Evolutionary conservation across 768 basidiomycete genomes (phyloP).

Genomic region (Lanmaoa rubissima): DNA sequence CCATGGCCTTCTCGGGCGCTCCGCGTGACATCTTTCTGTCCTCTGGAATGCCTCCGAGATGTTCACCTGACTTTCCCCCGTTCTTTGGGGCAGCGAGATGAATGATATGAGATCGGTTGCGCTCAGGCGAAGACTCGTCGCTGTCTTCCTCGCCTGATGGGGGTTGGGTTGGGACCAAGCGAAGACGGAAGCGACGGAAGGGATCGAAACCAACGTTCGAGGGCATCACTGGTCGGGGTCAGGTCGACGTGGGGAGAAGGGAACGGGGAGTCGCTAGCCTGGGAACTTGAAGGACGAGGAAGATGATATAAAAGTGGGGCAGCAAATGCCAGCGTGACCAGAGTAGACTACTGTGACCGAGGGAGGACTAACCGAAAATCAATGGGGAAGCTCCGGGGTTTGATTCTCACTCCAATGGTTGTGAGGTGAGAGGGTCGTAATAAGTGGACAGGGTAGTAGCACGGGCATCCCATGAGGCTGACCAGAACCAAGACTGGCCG

Average conservation of each 20-base stretch:
- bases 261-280: background rate
- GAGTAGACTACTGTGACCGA: conserved; percentile 12
- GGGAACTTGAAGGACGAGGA: background rate
- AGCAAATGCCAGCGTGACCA: conserved; percentile 6
- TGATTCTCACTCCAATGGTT: background rate
- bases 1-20: background rate
- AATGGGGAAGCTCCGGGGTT: background rate
- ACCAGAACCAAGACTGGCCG: background rate
- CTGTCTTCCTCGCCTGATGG: conserved; percentile 22
- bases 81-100: conserved; percentile 7
- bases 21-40: background rate
- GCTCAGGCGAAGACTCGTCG: conserved; percentile 23
- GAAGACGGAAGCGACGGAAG: conserved; percentile 26
- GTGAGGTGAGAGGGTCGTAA: background rate
- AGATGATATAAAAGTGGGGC: conserved; percentile 5
- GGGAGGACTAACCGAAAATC: conserved; percentile 8
- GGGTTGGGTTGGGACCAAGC: background rate
- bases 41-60: background rate
- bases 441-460: background rate
- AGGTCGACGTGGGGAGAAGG: background rate
- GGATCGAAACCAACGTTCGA: conserved; percentile 5
- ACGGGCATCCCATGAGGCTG: conserved; percentile 22
- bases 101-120: background rate
- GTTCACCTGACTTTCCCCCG: conserved; percentile 2
- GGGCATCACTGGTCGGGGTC: background rate